Evolutionary conservation across 768 basidiomycete genomes (phyloP).

Genomic region (Symmetrospora coprosmae): DNA sequence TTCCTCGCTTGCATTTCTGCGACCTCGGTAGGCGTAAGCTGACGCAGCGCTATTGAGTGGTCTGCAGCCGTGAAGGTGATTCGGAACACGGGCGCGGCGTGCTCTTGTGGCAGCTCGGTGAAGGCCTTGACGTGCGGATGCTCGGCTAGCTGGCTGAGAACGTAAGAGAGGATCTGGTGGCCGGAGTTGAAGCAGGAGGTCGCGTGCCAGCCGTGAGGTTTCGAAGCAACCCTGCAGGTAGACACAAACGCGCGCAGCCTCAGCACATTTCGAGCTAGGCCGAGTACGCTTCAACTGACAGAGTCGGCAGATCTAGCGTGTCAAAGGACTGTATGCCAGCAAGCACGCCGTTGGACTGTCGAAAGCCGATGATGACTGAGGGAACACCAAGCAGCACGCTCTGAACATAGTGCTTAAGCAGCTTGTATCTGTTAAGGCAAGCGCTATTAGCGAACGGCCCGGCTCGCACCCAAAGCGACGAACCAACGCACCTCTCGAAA

Average conservation of each 20-base stretch:
- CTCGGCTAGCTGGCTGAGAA: constrained; percentile 35
- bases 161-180: constrained; percentile 47
- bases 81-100: constrained; percentile 25
- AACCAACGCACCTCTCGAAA: constrained; percentile 57
- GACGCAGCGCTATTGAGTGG: background rate
- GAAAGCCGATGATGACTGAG: constrained; percentile 73
- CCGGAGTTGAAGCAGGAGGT: constrained; percentile 60
- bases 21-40: background rate
- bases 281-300: constrained; percentile 31
- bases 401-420: constrained; percentile 85
- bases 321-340: constrained; percentile 56
- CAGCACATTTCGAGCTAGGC: no score
- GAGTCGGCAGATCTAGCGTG: constrained; percentile 63
- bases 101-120: background rate
- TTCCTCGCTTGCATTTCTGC: background rate
- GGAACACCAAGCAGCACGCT: constrained; percentile 81
- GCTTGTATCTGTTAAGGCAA: constrained; percentile 51
- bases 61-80: constrained; percentile 22
- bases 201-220: constrained; percentile 64
- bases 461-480: background rate
- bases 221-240: constrained; percentile 47
- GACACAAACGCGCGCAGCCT: background rate
- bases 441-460: background rate
- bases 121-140: background rate
- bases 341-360: constrained; percentile 58